Base-by-base conservation (phyloP, 2,329 filamentous ascomycete species). In the Dothiorella sarmentorum region DNA sequence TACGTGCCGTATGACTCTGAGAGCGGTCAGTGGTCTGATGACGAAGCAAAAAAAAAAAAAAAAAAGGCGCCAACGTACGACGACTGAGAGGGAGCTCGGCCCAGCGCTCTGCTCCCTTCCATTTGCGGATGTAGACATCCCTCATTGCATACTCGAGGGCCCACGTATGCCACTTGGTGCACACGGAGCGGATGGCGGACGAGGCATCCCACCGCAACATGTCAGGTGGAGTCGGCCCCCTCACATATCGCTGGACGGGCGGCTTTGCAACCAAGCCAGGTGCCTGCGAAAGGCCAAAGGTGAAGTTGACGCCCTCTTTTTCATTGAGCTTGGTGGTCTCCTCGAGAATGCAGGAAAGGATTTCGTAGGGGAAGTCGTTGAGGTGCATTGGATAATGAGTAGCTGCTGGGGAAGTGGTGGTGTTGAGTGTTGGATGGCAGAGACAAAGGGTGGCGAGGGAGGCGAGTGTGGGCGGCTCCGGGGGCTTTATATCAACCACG, bases 61-160 rank as follows among this genome's bases (percentile, higher is more conserved):
- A 17, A n/a, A 2, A n/a, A 7, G 43, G 15, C 4, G 24, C 49
- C 18, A 45, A 11, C 40, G 31, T 59, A 67, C 65, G 59, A 55
- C 77, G 74, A 52, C 72, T 69, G 59, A 71, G 69, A 44, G 77
- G 73, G 38, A 80, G 68, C 62, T 80, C 77, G 22, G 76, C 75
- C 78, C 78, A 82, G 69, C 79, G 70, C 72, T 83, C 75, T 43
- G 69, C 71, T 33, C 80, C 80, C 66, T 77, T 78, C 80, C 80
- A 82, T 38, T 75, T 72, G 40, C 77, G 76, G 61, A 82, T 76
- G 63, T 80, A 81, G 53, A 82, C 68, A 51, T 79, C 75, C 64
- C 75, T 76, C 65, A 82, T 69, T 60, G 79, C 76, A 68, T 80
- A 80, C 37, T 73, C 71, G 61, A 81, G 67, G 18, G 79, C 74